Evolutionary conservation across 1,284 basidiomycete species (phyloP).

Genomic region (Ceratobasidium sp.): DNA sequence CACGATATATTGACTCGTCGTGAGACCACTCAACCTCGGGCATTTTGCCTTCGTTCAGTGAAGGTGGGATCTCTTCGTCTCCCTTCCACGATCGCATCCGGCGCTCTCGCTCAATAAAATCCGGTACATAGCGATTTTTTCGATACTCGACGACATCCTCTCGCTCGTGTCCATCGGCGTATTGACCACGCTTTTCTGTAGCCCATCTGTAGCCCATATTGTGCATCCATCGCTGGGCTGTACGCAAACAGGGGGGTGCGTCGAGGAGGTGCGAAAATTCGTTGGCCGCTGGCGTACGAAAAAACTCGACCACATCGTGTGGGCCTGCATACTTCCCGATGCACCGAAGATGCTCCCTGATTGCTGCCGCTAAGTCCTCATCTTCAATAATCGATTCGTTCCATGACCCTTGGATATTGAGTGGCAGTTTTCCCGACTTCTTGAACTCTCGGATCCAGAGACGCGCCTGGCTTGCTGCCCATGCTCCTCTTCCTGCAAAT

Average conservation of each 20-base stretch:
- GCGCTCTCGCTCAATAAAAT: neutral
- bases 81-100: slow-evolving; percentile 24
- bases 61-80: slow-evolving; percentile 13
- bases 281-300: neutral
- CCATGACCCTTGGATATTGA: slow-evolving; percentile 26
- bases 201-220: slow-evolving; percentile 13
- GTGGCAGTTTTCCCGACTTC: neutral
- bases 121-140: slow-evolving; percentile 36
- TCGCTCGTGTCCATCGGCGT: slow-evolving; percentile 28
- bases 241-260: slow-evolving; percentile 10
- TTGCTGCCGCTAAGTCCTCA: slow-evolving; percentile 12
- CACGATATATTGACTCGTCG: slow-evolving; percentile 58
- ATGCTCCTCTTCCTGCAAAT: neutral
- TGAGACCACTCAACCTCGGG: slow-evolving; percentile 49
- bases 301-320: slow-evolving; percentile 13
- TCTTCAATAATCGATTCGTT: slow-evolving; percentile 27
- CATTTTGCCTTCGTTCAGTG: slow-evolving; percentile 46
- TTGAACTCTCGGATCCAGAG: slow-evolving; percentile 7
- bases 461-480: neutral
- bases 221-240: slow-evolving; percentile 38
- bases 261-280: slow-evolving; percentile 9
- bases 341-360: neutral
- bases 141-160: slow-evolving; percentile 43
- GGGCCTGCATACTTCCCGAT: slow-evolving; percentile 7
- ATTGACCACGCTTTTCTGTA: slow-evolving; percentile 8